A percentile compares a stretch with the other conserved stretches of the same genome.
These are phyloP conservation scores for Poa annua DNA, from an alignment of 176 grass and related monocot genomes.

Conservation along the genomic window DNA sequence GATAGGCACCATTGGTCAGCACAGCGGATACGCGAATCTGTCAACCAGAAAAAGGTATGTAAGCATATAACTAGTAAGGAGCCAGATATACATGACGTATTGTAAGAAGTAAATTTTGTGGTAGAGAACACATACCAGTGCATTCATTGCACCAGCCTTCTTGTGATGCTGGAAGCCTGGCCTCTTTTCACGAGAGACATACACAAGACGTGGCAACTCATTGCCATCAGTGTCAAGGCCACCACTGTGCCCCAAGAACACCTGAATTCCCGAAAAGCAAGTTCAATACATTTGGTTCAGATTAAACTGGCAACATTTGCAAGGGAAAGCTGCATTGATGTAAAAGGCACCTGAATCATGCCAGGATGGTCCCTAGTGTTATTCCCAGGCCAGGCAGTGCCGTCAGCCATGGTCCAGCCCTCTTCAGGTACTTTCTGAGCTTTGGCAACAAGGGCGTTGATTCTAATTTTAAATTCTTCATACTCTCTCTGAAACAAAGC, in stretches of 20 bases:
- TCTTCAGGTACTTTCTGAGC: slow-evolving; percentile 99
- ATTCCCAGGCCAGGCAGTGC: slow-evolving; percentile 99
- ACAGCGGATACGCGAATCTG: slow-evolving; percentile 99
- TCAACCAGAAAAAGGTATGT: slow-evolving; percentile 33
- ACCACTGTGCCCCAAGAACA: slow-evolving; percentile 97
- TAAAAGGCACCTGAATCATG: slow-evolving; percentile 90
- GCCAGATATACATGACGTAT: slow-evolving; percentile 1
- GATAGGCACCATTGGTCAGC: slow-evolving; percentile 97
- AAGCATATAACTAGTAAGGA: slow-evolving; percentile 41
- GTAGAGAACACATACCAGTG: slow-evolving; percentile 66
- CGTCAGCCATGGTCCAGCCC: slow-evolving; percentile 99
- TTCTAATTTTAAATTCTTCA: slow-evolving; percentile 93
- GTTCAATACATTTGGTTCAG: slow-evolving; percentile 26
- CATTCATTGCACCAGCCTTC: slow-evolving; percentile 99
- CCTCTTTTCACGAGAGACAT: slow-evolving; percentile 99
- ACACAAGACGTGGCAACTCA: slow-evolving; percentile 94
- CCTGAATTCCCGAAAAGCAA: slow-evolving; percentile 55
- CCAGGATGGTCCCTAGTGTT: slow-evolving; percentile 97
- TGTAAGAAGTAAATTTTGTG: slow-evolving; percentile 10
- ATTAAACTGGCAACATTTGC: slow-evolving; percentile 3
- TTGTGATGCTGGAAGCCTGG: slow-evolving; percentile 99
- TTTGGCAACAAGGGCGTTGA: slow-evolving; percentile 99
- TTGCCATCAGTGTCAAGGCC: slow-evolving; percentile 99
- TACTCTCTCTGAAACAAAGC: slow-evolving; percentile 87
- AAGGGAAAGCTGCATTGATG: slow-evolving; percentile 5